Evolutionary conservation across 1,284 basidiomycete genomes (phyloP).

Genomic region (Apiotrichum sp.): DNA sequence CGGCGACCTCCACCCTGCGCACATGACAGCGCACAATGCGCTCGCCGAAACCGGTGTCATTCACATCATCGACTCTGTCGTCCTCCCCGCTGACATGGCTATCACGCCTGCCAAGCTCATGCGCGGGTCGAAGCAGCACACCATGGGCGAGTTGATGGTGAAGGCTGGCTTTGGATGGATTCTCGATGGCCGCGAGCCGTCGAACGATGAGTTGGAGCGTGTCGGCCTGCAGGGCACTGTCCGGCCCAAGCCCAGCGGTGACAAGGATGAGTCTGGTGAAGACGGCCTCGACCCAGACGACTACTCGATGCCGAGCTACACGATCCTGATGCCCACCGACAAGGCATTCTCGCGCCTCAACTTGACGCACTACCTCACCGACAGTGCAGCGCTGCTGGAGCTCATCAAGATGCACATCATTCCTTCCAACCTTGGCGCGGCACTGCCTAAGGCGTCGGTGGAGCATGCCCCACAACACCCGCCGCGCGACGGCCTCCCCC

Average conservation of each 20-base stretch:
- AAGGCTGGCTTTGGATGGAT: constrained; percentile 85
- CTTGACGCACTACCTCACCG: constrained; percentile 66
- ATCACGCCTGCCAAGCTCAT: constrained; percentile 84
- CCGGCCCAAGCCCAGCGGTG: constrained; percentile 44
- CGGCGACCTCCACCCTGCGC: constrained; percentile 35
- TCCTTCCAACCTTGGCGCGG: constrained; percentile 42
- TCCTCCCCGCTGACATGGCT: constrained; percentile 80
- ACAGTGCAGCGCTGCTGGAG: constrained; percentile 56
- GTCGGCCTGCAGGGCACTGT: constrained; percentile 43
- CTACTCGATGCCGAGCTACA: constrained; percentile 55
- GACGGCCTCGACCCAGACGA: constrained; percentile 2
- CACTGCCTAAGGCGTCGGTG: constrained; percentile 2
- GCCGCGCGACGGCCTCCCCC: constrained; percentile 52
- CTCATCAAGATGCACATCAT: constrained; percentile 89
- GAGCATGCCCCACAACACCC: constrained; percentile 8
- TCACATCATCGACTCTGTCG: constrained; percentile 76
- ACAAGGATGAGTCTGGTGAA: constrained; percentile 38
- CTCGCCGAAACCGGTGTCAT: constrained; percentile 80
- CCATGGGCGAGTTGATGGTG: constrained; percentile 76
- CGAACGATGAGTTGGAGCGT: constrained; percentile 48
- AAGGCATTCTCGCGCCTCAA: constrained; percentile 87
- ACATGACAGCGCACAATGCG: constrained; percentile 52
- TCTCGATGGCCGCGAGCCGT: constrained; percentile 73
- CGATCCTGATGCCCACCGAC: constrained; percentile 83
- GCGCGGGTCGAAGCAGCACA: constrained; percentile 75